Percentiles rank a stretch among this genome's conserved stretches.
phyloP scores from a whole-genome alignment of 768 basidiomycete genomes.

The Hygrocybe punicea region DNA sequence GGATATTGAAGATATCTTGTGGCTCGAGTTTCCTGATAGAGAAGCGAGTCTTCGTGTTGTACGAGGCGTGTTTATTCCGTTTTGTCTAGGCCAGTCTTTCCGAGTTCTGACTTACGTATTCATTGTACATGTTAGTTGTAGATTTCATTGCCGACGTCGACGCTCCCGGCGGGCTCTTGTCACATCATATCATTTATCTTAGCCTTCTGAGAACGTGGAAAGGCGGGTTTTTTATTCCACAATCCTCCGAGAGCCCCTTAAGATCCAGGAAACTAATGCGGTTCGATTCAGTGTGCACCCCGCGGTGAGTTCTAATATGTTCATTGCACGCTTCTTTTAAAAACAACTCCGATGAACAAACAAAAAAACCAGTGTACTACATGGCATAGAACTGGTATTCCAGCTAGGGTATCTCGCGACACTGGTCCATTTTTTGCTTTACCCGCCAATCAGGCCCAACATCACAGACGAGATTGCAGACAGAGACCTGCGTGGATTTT shows the following conservation, averaged over 20 bases:
- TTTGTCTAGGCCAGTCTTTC: not conserved
- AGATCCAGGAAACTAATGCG: constrained; percentile 14
- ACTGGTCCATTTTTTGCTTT: constrained; percentile 40
- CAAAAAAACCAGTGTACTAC: constrained; percentile 35
- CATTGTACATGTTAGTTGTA: constrained; percentile 31
- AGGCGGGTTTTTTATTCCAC: constrained; percentile 15
- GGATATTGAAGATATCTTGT: constrained; percentile 49
- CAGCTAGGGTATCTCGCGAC: constrained; percentile 41
- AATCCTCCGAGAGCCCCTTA: not conserved
- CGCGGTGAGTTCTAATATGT: constrained; percentile 37
- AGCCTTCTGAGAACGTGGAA: constrained; percentile 43
- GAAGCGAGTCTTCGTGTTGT: constrained; percentile 17
- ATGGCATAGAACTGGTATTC: constrained; percentile 42
- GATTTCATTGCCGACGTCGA: constrained; percentile 37
- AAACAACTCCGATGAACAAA: not conserved
- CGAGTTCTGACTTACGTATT: not conserved
- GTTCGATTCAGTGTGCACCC: constrained; percentile 42
- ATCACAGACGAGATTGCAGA: constrained; percentile 9
- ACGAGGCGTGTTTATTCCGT: constrained; percentile 29
- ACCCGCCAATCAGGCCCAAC: constrained; percentile 38
- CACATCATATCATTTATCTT: constrained; percentile 41
- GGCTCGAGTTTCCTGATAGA: constrained; percentile 42
- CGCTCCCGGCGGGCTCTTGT: constrained; percentile 37
- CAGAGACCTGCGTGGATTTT: constrained; percentile 33
- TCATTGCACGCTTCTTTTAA: not conserved